Conservation (phyloP, 139 green algal species). For the Microglena sp. region DNA sequence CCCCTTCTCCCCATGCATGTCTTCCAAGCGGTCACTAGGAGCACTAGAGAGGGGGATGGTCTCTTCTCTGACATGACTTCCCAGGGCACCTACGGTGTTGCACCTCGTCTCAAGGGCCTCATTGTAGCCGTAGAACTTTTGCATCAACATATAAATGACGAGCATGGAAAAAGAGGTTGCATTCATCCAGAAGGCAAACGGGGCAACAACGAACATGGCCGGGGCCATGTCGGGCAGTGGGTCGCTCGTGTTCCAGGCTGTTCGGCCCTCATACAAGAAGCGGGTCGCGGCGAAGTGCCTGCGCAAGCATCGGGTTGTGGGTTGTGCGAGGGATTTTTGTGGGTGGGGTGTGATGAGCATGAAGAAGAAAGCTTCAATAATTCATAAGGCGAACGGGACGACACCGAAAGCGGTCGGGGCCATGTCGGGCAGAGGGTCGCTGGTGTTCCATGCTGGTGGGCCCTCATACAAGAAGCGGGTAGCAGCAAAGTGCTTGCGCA, state of each 20-base stretch:
- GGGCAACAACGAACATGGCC: conserved; percentile 16
- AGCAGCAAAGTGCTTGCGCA: conserved; percentile 12
- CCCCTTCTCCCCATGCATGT: too few relatives aligned
- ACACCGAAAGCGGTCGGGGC: conserved; percentile 13
- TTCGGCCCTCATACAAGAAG: conserved; percentile 13
- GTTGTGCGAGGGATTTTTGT: too few relatives aligned
- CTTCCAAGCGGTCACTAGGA: too few relatives aligned
- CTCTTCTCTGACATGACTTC: too few relatives aligned
- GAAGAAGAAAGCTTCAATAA: too few relatives aligned
- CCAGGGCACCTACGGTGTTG: too few relatives aligned
- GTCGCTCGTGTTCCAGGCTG: conserved; percentile 8
- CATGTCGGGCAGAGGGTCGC: conserved; percentile 19
- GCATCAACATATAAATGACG: not conserved
- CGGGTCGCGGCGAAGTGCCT: conserved; percentile 13
- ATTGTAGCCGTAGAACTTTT: not conserved
- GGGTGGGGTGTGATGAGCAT: too few relatives aligned
- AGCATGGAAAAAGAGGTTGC: conserved; percentile 7
- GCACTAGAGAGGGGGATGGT: too few relatives aligned
- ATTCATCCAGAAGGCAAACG: conserved; percentile 25
- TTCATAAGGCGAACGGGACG: conserved; percentile 19
- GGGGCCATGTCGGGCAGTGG: conserved; percentile 21
- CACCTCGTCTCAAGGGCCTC: too few relatives aligned
- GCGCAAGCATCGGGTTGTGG: too few relatives aligned
- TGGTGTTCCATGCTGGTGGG: conserved; percentile 6
- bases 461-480: conserved; percentile 16